phyloP scores from a whole-genome alignment of 495 filamentous ascomycete species.

The Neurospora sp. region DNA sequence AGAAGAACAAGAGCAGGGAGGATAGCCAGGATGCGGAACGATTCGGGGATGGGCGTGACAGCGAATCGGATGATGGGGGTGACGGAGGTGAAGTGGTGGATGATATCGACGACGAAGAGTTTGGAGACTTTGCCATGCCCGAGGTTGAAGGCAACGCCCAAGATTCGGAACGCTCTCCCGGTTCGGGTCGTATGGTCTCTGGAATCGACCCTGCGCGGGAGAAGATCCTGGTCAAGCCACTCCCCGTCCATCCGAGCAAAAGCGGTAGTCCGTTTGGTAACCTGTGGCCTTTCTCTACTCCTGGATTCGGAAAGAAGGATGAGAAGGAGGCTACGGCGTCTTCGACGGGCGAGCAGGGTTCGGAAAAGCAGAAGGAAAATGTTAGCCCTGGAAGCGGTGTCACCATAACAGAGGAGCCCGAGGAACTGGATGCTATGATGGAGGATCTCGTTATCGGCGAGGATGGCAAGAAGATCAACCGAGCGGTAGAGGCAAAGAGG shows the following conservation, averaged over 20 bases:
- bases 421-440: constrained; percentile 17
- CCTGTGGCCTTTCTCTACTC: constrained; percentile 36
- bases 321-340: constrained; percentile 14
- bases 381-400: constrained; percentile 16
- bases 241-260: constrained; percentile 34
- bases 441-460: constrained; percentile 23
- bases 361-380: constrained; percentile 3
- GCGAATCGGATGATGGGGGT: constrained; percentile 20
- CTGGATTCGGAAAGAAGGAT: constrained; percentile 20
- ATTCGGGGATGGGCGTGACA: constrained; percentile 38
- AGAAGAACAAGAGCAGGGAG: constrained; percentile 1
- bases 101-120: constrained; percentile 40
- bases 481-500: constrained; percentile 41
- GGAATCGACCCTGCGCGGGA: constrained; percentile 27
- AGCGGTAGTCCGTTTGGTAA: constrained; percentile 31
- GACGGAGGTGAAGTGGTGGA: constrained; percentile 29
- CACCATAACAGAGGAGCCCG: constrained; percentile 21
- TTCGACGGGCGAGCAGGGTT: background rate
- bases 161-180: background rate
- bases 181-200: constrained; percentile 14
- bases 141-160: constrained; percentile 24
- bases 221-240: constrained; percentile 33
- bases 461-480: constrained; percentile 34
- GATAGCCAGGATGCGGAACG: constrained; percentile 19
- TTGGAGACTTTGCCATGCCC: constrained; percentile 44